Evolutionary conservation across 1,139 yeast genomes (phyloP).

Genomic region (Saccharomyces uvarum): DNA sequence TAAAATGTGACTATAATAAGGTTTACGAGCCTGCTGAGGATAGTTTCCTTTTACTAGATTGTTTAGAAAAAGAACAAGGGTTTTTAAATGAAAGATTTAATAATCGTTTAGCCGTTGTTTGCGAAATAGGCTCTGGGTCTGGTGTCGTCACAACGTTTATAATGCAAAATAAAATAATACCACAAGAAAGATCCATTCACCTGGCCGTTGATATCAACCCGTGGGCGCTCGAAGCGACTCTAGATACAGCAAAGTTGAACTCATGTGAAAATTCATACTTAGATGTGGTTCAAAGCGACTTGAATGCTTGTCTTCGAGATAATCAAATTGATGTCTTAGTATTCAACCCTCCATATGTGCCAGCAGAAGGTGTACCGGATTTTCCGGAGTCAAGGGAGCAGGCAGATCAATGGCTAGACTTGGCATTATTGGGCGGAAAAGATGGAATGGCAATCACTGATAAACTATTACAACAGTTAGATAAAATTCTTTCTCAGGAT

Average conservation of each 20-base stretch:
- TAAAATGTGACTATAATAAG: constrained; percentile 39
- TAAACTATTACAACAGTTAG: constrained; percentile 48
- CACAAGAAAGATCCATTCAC: constrained; percentile 36
- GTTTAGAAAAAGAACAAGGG: constrained; percentile 53
- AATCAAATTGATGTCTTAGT: constrained; percentile 57
- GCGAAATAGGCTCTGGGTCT: constrained; percentile 90
- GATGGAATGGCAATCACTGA: constrained; percentile 85
- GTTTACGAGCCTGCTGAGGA: constrained; percentile 96
- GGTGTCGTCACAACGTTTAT: constrained; percentile 80
- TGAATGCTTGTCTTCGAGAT: constrained; percentile 45
- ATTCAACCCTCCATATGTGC: constrained; percentile 95
- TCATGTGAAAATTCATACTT: constrained; percentile 33
- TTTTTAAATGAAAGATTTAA: constrained; percentile 34
- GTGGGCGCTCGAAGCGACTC: constrained; percentile 56
- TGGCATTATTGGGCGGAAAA: constrained; percentile 81
- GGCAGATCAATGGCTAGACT: constrained; percentile 66
- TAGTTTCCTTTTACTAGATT: constrained; percentile 71
- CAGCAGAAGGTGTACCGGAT: constrained; percentile 63
- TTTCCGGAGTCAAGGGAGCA: constrained; percentile 35
- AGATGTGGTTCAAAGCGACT: constrained; percentile 54
- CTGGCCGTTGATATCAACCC: constrained; percentile 76
- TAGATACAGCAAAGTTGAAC: constrained; percentile 46
- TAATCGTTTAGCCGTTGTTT: constrained; percentile 43
- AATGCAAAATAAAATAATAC: constrained; percentile 24
- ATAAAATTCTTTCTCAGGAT: constrained; percentile 38